Evolutionary conservation across 164 flowering plant species (phyloP).

Genomic region (Buxus sempervirens): DNA sequence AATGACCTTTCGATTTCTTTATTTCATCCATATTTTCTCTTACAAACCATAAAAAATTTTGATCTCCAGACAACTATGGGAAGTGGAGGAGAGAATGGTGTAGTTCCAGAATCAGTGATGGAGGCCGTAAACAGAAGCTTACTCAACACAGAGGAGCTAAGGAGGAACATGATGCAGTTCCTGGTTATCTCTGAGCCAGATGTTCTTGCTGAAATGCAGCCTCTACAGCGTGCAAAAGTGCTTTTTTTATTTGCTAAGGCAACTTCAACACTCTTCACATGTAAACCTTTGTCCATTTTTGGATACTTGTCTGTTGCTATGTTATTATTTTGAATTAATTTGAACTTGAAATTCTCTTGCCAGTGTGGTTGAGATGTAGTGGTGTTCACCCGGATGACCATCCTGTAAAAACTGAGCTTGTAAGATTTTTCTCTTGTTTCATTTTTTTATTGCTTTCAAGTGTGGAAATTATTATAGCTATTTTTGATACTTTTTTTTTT

Average conservation of each 20-base stretch:
- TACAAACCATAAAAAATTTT: no score
- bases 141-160: constrained; percentile 40
- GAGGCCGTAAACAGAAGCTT: constrained; percentile 50
- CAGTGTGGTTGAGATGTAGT: constrained; percentile 79
- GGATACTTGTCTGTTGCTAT: background rate
- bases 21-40: background rate
- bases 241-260: constrained; percentile 63
- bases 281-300: constrained; percentile 29
- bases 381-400: constrained; percentile 80
- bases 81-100: constrained; percentile 15
- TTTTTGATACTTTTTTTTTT: background rate
- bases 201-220: constrained; percentile 50
- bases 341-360: constrained; percentile 1
- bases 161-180: constrained; percentile 39
- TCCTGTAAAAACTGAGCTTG: constrained; percentile 72
- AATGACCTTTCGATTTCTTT: background rate
- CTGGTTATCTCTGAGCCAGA: constrained; percentile 49
- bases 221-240: constrained; percentile 70
- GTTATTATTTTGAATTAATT: background rate
- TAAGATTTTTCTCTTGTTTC: constrained; percentile 28
- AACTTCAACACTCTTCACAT: constrained; percentile 46
- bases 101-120: constrained; percentile 60
- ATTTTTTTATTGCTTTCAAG: constrained; percentile 3
- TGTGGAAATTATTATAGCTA: background rate
- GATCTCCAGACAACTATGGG: background rate